A percentile compares a stretch with the other conserved stretches of the same genome.
Conservation (phyloP, 31 red algal genomes). For the Odonthalia washingtoniensis region DNA sequence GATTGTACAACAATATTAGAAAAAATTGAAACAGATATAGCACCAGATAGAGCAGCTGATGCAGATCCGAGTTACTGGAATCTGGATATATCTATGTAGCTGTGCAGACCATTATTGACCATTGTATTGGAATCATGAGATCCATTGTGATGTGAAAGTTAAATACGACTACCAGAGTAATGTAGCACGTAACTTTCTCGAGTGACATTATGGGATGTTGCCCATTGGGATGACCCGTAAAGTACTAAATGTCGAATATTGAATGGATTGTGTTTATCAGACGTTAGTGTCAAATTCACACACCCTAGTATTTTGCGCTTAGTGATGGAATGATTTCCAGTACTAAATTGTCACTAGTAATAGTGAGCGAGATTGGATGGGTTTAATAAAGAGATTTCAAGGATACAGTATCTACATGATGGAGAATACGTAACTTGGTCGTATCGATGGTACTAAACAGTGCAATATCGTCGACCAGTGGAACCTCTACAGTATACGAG, state of each 20-base stretch:
- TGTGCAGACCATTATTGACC: background rate
- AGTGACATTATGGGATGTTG: background rate
- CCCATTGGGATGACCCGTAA: background rate
- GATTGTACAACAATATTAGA: too few species aligned
- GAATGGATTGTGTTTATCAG: background rate
- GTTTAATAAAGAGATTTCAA: background rate
- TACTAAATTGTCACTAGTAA: background rate
- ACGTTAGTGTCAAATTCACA: background rate
- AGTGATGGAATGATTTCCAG: background rate
- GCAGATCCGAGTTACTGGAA: background rate
- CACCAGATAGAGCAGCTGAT: too few species aligned
- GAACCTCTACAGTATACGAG: too few species aligned
- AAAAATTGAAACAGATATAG: too few species aligned
- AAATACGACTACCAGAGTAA: background rate
- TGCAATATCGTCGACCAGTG: background rate
- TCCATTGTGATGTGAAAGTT: background rate
- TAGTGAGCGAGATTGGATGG: background rate
- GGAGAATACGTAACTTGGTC: too few species aligned
- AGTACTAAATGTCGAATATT: constrained; percentile 1
- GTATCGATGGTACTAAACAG: background rate
- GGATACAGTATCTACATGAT: background rate
- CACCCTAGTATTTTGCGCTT: background rate
- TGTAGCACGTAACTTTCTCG: background rate
- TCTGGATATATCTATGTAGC: background rate
- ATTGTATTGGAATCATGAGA: background rate